These are phyloP conservation scores for Chlorella vulgaris DNA, from an alignment of 139 green algal species.

Conservation along the genomic window DNA sequence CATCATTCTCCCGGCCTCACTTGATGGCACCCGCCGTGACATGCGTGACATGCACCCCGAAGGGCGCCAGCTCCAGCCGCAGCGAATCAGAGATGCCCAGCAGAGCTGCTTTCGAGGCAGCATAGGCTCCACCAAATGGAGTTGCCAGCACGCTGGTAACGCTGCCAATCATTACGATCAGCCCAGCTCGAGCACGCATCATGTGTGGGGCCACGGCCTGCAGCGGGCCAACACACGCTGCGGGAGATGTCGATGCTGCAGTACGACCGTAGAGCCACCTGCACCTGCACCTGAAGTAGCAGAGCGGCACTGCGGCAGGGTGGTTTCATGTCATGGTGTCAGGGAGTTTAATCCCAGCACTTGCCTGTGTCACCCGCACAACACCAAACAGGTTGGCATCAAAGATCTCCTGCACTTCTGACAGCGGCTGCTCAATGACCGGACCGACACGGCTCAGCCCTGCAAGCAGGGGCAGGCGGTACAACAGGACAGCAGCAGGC, in stretches of 20 bases:
- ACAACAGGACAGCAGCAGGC: neutral
- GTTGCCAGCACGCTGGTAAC: constrained; percentile 38
- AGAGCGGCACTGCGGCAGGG: neutral
- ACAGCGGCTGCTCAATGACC: constrained; percentile 50
- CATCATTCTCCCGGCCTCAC: neutral
- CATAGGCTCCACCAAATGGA: constrained; percentile 52
- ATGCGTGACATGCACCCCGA: constrained; percentile 43
- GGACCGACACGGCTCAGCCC: constrained; percentile 50
- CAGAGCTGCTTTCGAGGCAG: constrained; percentile 2
- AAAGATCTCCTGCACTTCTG: constrained; percentile 41
- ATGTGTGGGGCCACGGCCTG: constrained; percentile 55
- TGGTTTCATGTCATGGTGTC: no score
- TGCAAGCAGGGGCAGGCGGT: neutral
- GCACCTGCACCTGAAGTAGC: neutral
- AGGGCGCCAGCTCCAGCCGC: constrained; percentile 56
- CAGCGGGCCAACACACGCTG: neutral
- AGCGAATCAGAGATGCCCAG: constrained; percentile 45
- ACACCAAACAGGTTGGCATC: constrained; percentile 53
- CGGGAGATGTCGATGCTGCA: neutral
- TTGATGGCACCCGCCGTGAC: constrained; percentile 50
- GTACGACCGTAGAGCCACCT: no score
- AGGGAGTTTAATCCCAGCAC: no score
- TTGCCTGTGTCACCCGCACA: constrained; percentile 28
- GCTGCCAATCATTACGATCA: constrained; percentile 53
- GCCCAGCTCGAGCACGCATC: constrained; percentile 33